Evolutionary conservation across 2,329 filamentous ascomycete species (phyloP), one percentile per base, ranked within the genome.

Genomic region (Plectosphaerella cucumerina): DNA sequence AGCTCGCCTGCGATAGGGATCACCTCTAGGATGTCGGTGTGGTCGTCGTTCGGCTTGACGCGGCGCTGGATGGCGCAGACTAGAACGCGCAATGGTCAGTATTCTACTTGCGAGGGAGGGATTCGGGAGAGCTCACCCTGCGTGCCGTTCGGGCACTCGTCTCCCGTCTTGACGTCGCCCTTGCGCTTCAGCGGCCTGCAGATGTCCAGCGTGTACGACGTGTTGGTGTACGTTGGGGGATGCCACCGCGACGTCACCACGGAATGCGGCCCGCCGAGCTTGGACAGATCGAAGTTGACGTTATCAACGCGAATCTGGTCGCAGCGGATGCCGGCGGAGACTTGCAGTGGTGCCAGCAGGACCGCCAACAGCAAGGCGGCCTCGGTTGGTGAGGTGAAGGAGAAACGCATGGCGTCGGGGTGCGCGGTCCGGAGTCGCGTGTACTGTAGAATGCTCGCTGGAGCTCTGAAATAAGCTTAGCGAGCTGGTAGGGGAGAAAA

Each of bases 131-230:
- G 21, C 12, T 17, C 26, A 89, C 86, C 81, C 75, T 85, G 77
- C 3, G 89, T 85, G 39, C 84, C 85, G 44, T 79, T 78, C 0
- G 83, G 85, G 64, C 90, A 95, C 60, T 85, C 73, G 35, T 84
- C 73, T 6, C 75, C 68, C 58, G 78, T 76, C 17, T 73, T 70
- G 1, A 75, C 71, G 21, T 79, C 80, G 42, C 80, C 81, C 47
- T 76, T 78, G 64, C 81, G 80, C 65, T 81, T 80, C 57, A 96
- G 70, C 6, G 81, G 75, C 48, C 75, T 70, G 71, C 90, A 96
- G 46, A 95, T 76, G 61, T 95, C 87, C 51, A 95, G 65, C 1
- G 89, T 92, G 67, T 90, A 95, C 42, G 89, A 93, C 22, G 84
- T 90, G 67, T 94, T 94, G 53, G 74, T 76, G 23, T 81, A 73